These are phyloP conservation scores for Helicostylum pulchrum DNA, from an alignment of 192 early-diverging fungal genomes.

Conservation along the genomic window DNA sequence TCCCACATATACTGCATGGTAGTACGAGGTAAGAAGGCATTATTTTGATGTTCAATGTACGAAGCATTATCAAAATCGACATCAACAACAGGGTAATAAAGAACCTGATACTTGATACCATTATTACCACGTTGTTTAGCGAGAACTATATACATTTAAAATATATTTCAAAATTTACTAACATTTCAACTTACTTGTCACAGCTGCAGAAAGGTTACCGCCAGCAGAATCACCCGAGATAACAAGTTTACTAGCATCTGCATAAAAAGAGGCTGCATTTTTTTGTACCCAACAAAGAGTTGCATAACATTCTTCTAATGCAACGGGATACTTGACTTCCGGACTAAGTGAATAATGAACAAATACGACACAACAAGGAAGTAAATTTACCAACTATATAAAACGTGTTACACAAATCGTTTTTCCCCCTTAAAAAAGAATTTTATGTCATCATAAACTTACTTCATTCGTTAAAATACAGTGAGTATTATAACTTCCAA, in stretches of 20 bases:
- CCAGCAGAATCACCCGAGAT: conserved; percentile 26
- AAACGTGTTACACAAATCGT: no score
- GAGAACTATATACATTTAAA: not conserved
- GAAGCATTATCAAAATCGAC: conserved; percentile 8
- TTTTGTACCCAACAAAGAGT: conserved; percentile 6
- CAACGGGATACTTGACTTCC: conserved; percentile 15
- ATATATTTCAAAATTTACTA: not conserved
- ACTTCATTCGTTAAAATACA: conserved; percentile 11
- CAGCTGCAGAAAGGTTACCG: conserved; percentile 13
- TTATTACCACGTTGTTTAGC: conserved; percentile 2
- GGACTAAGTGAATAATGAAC: conserved; percentile 25
- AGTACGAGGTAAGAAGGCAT: not conserved
- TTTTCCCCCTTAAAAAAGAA: no score
- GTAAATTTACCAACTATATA: conserved; percentile 1
- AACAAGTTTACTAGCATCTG: conserved; percentile 8
- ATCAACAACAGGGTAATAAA: conserved; percentile 19
- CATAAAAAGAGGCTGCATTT: not conserved
- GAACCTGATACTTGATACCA: not conserved
- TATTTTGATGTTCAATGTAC: conserved; percentile 1
- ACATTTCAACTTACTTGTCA: not conserved
- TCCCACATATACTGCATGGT: conserved; percentile 18
- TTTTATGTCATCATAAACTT: not conserved
- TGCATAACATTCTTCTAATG: conserved; percentile 21
- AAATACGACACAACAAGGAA: conserved; percentile 14
- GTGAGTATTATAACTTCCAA: conserved; percentile 11